phyloP scores from a whole-genome alignment of 495 filamentous ascomycete genomes.

The Pyrenopolyporus hunteri region DNA sequence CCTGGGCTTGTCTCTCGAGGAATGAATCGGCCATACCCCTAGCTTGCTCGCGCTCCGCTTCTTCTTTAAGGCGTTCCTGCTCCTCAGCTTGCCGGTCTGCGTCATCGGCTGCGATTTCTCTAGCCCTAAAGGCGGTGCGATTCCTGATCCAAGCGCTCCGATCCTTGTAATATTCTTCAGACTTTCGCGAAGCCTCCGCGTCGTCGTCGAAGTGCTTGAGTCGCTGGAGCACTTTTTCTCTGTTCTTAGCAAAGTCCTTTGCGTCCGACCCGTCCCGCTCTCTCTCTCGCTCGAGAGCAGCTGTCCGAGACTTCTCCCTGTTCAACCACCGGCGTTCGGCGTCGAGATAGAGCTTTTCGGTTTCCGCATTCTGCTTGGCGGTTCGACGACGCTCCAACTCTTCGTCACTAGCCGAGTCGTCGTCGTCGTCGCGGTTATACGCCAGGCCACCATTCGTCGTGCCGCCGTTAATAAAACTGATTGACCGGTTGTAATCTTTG shows the following conservation, averaged over 20 bases:
- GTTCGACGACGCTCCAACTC: constrained; percentile 79
- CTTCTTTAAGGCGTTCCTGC: constrained; percentile 70
- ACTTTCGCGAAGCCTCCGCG: constrained; percentile 71
- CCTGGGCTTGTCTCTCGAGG: constrained; percentile 85
- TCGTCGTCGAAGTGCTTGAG: constrained; percentile 91
- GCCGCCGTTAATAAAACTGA: constrained; percentile 86
- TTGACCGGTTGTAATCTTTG: constrained; percentile 56
- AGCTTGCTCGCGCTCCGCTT: constrained; percentile 77
- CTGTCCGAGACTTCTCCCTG: constrained; percentile 80
- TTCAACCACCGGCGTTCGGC: constrained; percentile 90
- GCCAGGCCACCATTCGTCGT: constrained; percentile 63
- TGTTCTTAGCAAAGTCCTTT: constrained; percentile 62
- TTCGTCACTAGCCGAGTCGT: constrained; percentile 84
- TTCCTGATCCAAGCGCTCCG: constrained; percentile 83
- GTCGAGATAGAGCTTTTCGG: constrained; percentile 82
- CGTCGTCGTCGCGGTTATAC: constrained; percentile 78
- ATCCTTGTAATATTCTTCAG: constrained; percentile 84
- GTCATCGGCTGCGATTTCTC: constrained; percentile 79
- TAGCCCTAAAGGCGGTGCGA: constrained; percentile 70
- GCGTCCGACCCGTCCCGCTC: constrained; percentile 78
- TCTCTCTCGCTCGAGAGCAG: constrained; percentile 82
- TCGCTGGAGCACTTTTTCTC: constrained; percentile 68
- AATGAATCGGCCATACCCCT: constrained; percentile 91
- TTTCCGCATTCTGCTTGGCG: constrained; percentile 72
- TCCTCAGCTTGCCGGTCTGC: constrained; percentile 79